Conservation (phyloP, 169 alveolate genomes). For the Eimeria praecox region DNA sequence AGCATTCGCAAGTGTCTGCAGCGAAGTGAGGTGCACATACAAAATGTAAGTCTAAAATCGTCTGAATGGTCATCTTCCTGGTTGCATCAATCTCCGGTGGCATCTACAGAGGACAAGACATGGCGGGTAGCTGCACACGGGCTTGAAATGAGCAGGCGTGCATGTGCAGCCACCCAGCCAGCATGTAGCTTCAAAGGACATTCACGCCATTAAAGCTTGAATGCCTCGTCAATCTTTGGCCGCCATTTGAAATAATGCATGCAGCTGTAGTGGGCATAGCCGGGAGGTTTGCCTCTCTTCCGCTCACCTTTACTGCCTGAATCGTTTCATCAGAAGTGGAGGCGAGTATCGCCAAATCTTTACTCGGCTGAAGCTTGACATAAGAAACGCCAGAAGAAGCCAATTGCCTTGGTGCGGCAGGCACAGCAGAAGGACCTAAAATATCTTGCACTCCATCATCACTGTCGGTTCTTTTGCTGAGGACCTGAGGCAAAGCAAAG, state of each 20-base stretch:
- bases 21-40: neutral
- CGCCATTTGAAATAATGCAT: neutral
- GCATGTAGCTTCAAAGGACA: neutral
- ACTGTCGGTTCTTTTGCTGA: constrained; percentile 2
- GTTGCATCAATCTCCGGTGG: neutral
- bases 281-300: neutral
- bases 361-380: constrained; percentile 76
- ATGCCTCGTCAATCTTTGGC: neutral
- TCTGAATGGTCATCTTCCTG: neutral
- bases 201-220: neutral
- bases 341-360: constrained; percentile 72
- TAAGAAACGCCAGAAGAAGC: constrained; percentile 30
- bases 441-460: constrained; percentile 31
- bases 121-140: constrained; percentile 15
- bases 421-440: neutral
- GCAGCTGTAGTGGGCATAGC: neutral
- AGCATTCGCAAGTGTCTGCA: constrained; percentile 64
- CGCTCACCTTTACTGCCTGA: constrained; percentile 73
- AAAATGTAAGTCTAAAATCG: neutral
- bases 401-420: neutral
- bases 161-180: neutral
- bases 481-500: neutral
- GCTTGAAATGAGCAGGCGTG: neutral
- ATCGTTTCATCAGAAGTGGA: constrained; percentile 68
- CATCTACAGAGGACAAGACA: neutral